phyloP scores from a whole-genome alignment of 1,284 basidiomycete genomes.

The Cutaneotrichosporon cutaneum region DNA sequence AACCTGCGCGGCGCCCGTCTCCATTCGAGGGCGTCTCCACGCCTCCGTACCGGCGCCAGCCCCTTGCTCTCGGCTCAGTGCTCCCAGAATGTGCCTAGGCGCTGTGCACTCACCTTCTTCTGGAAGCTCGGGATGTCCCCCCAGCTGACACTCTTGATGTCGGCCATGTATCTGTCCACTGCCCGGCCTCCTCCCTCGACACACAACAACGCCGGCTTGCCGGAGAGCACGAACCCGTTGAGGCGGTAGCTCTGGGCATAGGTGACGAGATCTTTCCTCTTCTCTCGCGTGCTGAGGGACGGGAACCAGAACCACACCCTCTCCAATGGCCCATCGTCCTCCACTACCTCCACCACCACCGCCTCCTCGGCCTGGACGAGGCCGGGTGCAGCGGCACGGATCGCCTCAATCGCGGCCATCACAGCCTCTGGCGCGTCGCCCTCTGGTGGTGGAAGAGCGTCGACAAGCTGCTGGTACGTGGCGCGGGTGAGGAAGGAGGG shows the following conservation, averaged over 20 bases:
- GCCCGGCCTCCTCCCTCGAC: conserved; percentile 50
- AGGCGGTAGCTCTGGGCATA: conserved; percentile 48
- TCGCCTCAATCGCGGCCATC: conserved; percentile 31
- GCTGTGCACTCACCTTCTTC: conserved; percentile 45
- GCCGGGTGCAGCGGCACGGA: conserved; percentile 10
- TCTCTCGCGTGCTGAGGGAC: conserved; percentile 49
- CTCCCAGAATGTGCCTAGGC: too few relatives aligned
- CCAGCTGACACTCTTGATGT: conserved; percentile 55
- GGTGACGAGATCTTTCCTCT: conserved; percentile 51
- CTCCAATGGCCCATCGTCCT: conserved; percentile 27
- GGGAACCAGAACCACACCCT: conserved; percentile 55
- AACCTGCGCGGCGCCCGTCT: too few relatives aligned
- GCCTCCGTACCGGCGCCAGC: too few relatives aligned
- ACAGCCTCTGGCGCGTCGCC: conserved; percentile 31
- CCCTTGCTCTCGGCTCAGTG: too few relatives aligned
- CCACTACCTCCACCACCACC: not conserved
- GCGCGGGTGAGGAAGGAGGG: conserved; percentile 29
- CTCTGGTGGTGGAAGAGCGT: conserved; percentile 7
- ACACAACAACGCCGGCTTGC: conserved; percentile 55
- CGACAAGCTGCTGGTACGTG: conserved; percentile 22
- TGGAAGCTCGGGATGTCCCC: conserved; percentile 55
- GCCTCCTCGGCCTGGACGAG: not conserved
- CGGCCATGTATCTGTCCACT: conserved; percentile 51
- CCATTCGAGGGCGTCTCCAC: too few relatives aligned
- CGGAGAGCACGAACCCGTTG: conserved; percentile 54